phyloP scores from a whole-genome alignment of 2,329 filamentous ascomycete genomes.

The Juglanconis oblonga region DNA sequence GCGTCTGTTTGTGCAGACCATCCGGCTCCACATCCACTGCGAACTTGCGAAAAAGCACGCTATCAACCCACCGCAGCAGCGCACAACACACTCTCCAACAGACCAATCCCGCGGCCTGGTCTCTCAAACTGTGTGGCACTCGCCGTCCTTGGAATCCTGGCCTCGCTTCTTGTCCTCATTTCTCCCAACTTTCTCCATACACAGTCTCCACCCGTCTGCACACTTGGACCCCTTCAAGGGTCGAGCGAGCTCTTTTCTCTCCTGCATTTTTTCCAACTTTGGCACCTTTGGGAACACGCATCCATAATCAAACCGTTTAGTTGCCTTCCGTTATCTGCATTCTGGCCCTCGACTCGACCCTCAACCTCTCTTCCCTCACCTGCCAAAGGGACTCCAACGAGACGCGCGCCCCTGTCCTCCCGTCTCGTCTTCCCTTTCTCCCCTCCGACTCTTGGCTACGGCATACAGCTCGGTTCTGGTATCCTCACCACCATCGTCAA shows the following conservation, averaged over 20 bases:
- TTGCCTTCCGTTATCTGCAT: background rate
- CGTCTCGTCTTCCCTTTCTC: slow-evolving; percentile 14
- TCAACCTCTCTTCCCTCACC: slow-evolving; percentile 1
- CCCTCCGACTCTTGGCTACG: slow-evolving; percentile 19
- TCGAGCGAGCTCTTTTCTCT: slow-evolving; percentile 23
- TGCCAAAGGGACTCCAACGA: slow-evolving; percentile 8
- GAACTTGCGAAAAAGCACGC: background rate
- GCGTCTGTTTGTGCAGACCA: background rate
- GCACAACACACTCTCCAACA: background rate
- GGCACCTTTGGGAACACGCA: slow-evolving; percentile 5
- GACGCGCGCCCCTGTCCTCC: slow-evolving; percentile 9
- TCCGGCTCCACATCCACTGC: background rate
- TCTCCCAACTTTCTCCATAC: slow-evolving; percentile 20
- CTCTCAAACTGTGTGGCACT: slow-evolving; percentile 14
- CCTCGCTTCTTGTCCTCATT: slow-evolving; percentile 24
- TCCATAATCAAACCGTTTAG: slow-evolving; percentile 16
- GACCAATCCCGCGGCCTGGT: background rate
- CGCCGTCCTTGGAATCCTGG: slow-evolving; percentile 16
- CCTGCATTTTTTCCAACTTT: slow-evolving; percentile 13
- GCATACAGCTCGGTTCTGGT: slow-evolving; percentile 14
- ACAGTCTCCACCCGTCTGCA: slow-evolving; percentile 23
- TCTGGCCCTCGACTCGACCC: background rate
- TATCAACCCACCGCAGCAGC: background rate
- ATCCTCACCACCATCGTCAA: slow-evolving; percentile 22
- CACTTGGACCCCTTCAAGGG: slow-evolving; percentile 18